These are phyloP conservation scores for Rhododendron kiyosumense DNA, from an alignment of 148 eudicot genomes.

Conservation along the genomic window DNA sequence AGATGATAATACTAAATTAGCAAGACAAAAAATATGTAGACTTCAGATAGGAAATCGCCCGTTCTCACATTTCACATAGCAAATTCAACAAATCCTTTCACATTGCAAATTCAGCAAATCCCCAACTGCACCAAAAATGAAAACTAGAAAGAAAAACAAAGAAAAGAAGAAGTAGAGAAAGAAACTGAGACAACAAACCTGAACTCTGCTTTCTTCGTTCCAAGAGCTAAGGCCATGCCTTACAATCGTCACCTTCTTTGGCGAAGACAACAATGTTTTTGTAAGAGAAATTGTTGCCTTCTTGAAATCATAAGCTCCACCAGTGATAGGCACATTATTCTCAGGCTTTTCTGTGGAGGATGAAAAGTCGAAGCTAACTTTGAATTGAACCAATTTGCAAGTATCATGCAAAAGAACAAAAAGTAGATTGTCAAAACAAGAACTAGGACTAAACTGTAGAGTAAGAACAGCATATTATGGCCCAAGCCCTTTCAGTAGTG, in stretches of 20 bases:
- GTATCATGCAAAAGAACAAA: neutral
- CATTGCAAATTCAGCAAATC: too few relatives aligned
- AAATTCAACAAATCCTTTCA: neutral
- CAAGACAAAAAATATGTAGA: neutral
- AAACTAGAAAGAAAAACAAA: neutral
- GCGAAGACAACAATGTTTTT: conserved; percentile 32
- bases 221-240: conserved; percentile 79
- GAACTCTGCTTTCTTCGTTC: conserved; percentile 65
- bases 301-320: conserved; percentile 64
- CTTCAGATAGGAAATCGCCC: neutral
- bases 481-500: neutral
- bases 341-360: conserved; percentile 22
- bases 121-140: neutral
- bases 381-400: conserved; percentile 7
- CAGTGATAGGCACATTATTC: conserved; percentile 37
- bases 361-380: neutral
- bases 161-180: neutral
- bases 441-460: neutral
- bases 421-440: neutral
- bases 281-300: conserved; percentile 60
- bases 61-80: neutral
- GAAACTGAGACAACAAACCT: conserved; percentile 29
- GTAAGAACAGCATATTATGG: neutral
- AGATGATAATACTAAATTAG: neutral
- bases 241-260: conserved; percentile 65